These are phyloP conservation scores for Amphirosellinia nigrospora DNA, from an alignment of 495 filamentous ascomycete species.

Conservation along the genomic window DNA sequence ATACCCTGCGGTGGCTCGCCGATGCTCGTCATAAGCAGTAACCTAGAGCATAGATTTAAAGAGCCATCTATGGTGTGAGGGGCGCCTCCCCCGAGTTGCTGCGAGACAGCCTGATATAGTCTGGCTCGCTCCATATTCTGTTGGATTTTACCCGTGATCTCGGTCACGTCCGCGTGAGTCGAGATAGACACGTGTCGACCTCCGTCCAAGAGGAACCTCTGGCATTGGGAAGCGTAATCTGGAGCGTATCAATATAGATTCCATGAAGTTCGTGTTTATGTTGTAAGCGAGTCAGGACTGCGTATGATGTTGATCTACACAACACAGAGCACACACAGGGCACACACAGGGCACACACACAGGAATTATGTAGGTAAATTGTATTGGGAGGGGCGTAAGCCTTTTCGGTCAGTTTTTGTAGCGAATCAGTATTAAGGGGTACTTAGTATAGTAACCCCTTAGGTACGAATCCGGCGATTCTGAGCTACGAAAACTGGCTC, in stretches of 20 bases:
- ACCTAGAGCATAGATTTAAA: conserved; percentile 32
- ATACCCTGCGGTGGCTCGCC: conserved; percentile 19
- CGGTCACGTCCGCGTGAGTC: conserved; percentile 13
- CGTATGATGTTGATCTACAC: background rate
- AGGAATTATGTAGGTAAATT: too few species aligned
- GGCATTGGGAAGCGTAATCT: conserved; percentile 21
- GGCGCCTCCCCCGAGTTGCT: background rate
- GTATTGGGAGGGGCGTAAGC: too few species aligned
- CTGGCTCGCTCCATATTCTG: conserved; percentile 7
- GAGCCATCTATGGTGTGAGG: conserved; percentile 9
- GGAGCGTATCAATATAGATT: background rate
- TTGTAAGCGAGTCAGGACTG: background rate
- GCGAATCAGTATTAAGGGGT: too few species aligned
- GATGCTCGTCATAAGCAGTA: conserved; percentile 32
- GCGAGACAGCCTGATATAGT: conserved; percentile 3
- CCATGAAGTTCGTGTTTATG: background rate
- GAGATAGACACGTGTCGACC: conserved; percentile 19
- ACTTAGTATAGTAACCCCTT: too few species aligned
- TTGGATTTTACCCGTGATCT: conserved; percentile 1
- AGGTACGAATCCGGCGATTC: too few species aligned
- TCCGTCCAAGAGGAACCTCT: conserved; percentile 20
- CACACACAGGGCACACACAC: too few species aligned
- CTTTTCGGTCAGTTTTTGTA: too few species aligned
- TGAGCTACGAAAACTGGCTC: too few species aligned
- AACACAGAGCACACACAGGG: too few species aligned